phyloP scores from a whole-genome alignment of 2,329 filamentous ascomycete species.

The Cytospora chrysosperma region DNA sequence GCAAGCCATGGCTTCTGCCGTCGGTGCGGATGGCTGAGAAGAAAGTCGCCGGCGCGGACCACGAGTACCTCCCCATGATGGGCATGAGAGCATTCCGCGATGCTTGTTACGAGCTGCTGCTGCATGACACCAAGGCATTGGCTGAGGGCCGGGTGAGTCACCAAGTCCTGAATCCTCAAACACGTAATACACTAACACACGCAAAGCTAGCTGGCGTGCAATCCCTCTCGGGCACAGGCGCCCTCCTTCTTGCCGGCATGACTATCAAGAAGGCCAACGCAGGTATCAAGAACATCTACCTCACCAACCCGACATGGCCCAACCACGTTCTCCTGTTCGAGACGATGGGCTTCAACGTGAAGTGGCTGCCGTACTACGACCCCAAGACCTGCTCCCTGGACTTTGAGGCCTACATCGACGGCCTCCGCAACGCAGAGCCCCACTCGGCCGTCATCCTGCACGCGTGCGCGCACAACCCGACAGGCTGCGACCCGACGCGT shows the following conservation, averaged over 20 bases:
- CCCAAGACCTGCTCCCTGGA: conserved; percentile 35
- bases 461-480: conserved; percentile 45
- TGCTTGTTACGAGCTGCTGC: conserved; percentile 34
- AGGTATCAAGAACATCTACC: conserved; percentile 34
- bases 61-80: conserved; percentile 41
- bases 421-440: conserved; percentile 31
- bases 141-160: conserved; percentile 33
- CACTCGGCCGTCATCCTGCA: conserved; percentile 38
- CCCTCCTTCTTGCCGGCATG: conserved; percentile 37
- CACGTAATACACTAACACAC: background rate
- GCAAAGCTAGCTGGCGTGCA: conserved; percentile 29
- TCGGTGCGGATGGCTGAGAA: conserved; percentile 34
- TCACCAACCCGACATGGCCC: conserved; percentile 42
- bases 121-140: conserved; percentile 30
- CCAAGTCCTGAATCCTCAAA: too few species aligned
- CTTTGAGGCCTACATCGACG: conserved; percentile 32
- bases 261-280: conserved; percentile 31
- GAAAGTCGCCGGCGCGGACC: conserved; percentile 27
- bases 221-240: conserved; percentile 42
- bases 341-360: conserved; percentile 35
- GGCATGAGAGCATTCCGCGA: conserved; percentile 36
- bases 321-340: conserved; percentile 41
- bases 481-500: conserved; percentile 39
- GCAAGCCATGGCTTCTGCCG: conserved; percentile 40
- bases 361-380: conserved; percentile 38